These are phyloP conservation scores for Ophiostoma quercus DNA, from an alignment of 2,329 filamentous ascomycete species.

Conservation along the genomic window DNA sequence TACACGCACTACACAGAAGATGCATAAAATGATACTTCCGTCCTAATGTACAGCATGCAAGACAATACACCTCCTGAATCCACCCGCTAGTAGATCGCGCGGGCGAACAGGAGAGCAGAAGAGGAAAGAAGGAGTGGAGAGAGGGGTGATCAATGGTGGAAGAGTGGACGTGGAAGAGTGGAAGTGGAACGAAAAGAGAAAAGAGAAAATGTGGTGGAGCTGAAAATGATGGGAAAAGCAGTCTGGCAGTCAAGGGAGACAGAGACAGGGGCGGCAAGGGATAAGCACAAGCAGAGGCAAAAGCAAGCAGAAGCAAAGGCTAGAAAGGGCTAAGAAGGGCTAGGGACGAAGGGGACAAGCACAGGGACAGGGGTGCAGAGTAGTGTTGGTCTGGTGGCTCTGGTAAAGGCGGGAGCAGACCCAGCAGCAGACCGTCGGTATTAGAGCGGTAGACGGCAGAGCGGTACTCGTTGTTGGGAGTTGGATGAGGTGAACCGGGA, in stretches of 20 bases:
- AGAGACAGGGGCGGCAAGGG: slow-evolving; percentile 8
- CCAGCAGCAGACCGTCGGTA: background rate
- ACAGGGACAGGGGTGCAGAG: background rate
- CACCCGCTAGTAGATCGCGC: background rate
- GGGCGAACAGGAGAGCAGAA: background rate
- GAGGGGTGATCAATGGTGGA: background rate
- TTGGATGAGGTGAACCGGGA: background rate
- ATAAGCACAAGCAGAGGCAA: background rate
- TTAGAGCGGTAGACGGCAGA: background rate
- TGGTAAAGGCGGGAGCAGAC: background rate
- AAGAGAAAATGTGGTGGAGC: background rate
- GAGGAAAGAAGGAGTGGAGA: slow-evolving; percentile 1
- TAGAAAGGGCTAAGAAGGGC: background rate
- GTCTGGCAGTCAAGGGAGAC: background rate
- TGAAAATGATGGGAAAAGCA: background rate
- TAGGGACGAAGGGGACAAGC: background rate
- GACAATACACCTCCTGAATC: slow-evolving; percentile 9
- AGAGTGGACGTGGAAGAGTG: background rate
- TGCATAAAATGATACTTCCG: background rate
- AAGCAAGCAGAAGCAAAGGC: background rate
- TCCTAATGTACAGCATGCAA: background rate
- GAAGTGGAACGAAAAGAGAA: background rate
- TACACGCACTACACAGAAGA: background rate
- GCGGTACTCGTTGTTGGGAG: background rate
- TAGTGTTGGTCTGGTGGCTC: background rate